Conservation (phyloP, 768 basidiomycete species). For the Pholiota conissans region DNA sequence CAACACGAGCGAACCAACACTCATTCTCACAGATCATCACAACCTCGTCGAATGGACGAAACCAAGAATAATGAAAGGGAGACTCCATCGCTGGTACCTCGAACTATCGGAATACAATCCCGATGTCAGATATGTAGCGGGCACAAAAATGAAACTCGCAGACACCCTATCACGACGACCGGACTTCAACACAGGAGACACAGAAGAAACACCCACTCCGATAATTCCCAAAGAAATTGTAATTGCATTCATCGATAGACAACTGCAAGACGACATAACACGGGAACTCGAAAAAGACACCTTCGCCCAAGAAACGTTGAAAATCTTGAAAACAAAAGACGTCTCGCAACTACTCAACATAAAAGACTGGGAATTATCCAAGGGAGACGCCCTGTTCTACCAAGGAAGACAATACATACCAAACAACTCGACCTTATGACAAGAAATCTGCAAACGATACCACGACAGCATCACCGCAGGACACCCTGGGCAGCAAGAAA, state of each 20-base stretch:
- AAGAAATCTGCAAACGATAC: neutral
- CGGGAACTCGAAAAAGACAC: constrained; percentile 10
- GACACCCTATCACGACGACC: constrained; percentile 19
- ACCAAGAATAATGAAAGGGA: too few species aligned
- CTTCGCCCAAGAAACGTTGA: too few species aligned
- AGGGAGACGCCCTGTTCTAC: constrained; percentile 1
- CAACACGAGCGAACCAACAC: constrained; percentile 22
- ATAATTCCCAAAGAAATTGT: constrained; percentile 15
- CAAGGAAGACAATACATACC: constrained; percentile 6
- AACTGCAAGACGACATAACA: constrained; percentile 8
- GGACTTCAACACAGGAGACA: constrained; percentile 11
- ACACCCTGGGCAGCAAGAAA: constrained; percentile 13
- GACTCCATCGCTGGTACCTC: too few species aligned
- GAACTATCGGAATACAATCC: constrained; percentile 12
- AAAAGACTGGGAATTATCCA: neutral
- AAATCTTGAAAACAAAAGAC: too few species aligned
- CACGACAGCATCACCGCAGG: constrained; percentile 10
- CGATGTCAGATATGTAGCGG: constrained; percentile 10
- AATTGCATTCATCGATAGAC: constrained; percentile 10
- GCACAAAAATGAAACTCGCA: constrained; percentile 12
- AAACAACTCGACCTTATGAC: neutral
- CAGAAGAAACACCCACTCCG: constrained; percentile 13
- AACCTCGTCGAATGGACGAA: constrained; percentile 11
- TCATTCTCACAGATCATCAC: constrained; percentile 11
- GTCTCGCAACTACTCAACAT: too few species aligned